Conservation (phyloP, 352 stramenopile genomes). For the Phytopythium cucurbitacearum region DNA sequence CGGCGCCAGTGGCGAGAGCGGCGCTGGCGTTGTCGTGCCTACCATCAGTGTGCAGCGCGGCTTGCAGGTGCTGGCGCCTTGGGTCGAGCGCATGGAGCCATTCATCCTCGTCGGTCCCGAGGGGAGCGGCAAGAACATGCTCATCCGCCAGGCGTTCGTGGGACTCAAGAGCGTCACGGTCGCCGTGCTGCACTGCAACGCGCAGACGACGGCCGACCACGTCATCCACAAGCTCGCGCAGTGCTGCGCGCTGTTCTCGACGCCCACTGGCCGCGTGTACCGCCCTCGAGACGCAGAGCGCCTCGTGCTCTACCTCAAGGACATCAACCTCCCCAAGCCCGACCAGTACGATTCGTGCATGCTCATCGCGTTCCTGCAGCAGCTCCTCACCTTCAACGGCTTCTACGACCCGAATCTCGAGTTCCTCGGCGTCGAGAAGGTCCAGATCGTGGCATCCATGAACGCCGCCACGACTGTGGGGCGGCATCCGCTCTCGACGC, state of each 20-base stretch:
- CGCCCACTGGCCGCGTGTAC: conserved; percentile 88
- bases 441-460: conserved; percentile 94
- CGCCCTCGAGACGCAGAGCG: conserved; percentile 89
- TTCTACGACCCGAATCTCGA: conserved; percentile 95
- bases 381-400: conserved; percentile 93
- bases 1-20: not conserved
- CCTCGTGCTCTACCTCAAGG: conserved; percentile 94
- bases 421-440: conserved; percentile 91
- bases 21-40: conserved; percentile 24
- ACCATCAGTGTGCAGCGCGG: conserved; percentile 86
- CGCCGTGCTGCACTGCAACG: conserved; percentile 92
- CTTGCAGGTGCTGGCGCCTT: conserved; percentile 85
- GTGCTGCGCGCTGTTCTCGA: conserved; percentile 92
- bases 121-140: conserved; percentile 93
- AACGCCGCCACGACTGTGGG: conserved; percentile 92
- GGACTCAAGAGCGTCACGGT: conserved; percentile 72
- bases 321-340: conserved; percentile 94
- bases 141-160: conserved; percentile 90
- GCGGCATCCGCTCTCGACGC: conserved; percentile 87
- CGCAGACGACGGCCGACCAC: conserved; percentile 91
- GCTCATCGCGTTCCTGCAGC: conserved; percentile 95
- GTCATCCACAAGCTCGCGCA: conserved; percentile 94
- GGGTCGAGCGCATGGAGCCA: conserved; percentile 91
- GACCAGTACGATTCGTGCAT: conserved; percentile 96
- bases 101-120: conserved; percentile 95